phyloP scores from a whole-genome alignment of 352 stramenopile genomes.

The Halophytophthora polymorphica region DNA sequence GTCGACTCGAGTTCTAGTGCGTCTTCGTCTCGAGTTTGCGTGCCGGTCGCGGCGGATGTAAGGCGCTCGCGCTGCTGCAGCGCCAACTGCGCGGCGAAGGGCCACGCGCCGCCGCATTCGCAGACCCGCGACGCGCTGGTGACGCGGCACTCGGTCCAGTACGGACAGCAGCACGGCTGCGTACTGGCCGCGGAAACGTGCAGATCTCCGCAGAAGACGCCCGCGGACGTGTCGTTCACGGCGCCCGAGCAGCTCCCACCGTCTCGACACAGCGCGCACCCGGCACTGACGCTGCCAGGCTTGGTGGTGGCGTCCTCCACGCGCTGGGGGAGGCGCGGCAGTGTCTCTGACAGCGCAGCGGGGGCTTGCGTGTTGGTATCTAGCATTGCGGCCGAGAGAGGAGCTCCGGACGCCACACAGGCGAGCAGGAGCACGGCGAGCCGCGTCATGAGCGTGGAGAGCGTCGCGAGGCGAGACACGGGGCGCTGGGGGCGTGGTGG shows the following conservation, averaged over 20 bases:
- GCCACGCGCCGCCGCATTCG: constrained; percentile 43
- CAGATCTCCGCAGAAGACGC: constrained; percentile 72
- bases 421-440: too few species aligned
- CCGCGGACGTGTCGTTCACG: constrained; percentile 40
- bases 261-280: constrained; percentile 53
- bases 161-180: constrained; percentile 63
- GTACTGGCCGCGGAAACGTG: constrained; percentile 27
- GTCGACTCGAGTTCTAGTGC: constrained; percentile 1
- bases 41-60: constrained; percentile 10
- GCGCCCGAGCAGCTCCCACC: constrained; percentile 68
- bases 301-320: background rate
- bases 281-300: constrained; percentile 15
- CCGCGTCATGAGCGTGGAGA: too few species aligned
- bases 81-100: constrained; percentile 3
- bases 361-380: too few species aligned
- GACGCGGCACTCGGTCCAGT: constrained; percentile 62
- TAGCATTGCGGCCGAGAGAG: too few species aligned
- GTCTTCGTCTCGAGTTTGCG: constrained; percentile 4
- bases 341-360: too few species aligned
- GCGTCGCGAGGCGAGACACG: too few species aligned
- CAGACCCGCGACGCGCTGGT: constrained; percentile 47
- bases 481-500: constrained; percentile 1
- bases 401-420: too few species aligned
- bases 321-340: too few species aligned
- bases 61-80: constrained; percentile 20